A percentile compares a stretch with the other conserved stretches of the same genome.
phyloP scores from a whole-genome alignment of 1,139 yeast species.

The Nadsonia starkeyi-henricii region DNA sequence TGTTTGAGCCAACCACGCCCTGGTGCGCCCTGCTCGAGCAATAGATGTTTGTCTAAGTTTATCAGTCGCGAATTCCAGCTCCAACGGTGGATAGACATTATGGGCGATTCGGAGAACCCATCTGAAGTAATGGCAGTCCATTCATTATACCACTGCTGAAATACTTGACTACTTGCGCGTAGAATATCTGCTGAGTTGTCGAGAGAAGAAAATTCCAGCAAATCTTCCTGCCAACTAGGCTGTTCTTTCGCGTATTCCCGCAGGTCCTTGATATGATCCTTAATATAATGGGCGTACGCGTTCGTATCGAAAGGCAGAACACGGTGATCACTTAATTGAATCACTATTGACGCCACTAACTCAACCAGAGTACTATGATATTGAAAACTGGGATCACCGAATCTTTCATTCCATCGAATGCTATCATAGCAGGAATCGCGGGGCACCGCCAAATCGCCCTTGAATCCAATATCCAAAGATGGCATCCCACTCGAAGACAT shows the following conservation, averaged over 20 bases:
- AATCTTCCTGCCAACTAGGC: slow-evolving; percentile 7
- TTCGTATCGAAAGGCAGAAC: slow-evolving; percentile 55
- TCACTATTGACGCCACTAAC: slow-evolving; percentile 36
- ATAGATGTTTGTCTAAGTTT: slow-evolving; percentile 40
- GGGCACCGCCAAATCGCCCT: slow-evolving; percentile 29
- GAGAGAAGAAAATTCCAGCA: slow-evolving; percentile 13
- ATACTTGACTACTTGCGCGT: slow-evolving; percentile 16
- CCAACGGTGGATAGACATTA: slow-evolving; percentile 59
- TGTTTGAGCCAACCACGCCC: slow-evolving; percentile 58
- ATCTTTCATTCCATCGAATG: slow-evolving; percentile 38
- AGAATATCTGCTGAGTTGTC: slow-evolving; percentile 16
- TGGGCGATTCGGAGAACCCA: slow-evolving; percentile 42
- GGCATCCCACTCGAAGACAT: slow-evolving; percentile 56
- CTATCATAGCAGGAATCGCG: slow-evolving; percentile 53
- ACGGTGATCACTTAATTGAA: slow-evolving; percentile 59
- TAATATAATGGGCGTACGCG: slow-evolving; percentile 34
- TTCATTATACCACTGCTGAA: slow-evolving; percentile 34
- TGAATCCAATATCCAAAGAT: slow-evolving; percentile 42
- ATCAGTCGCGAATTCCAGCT: slow-evolving; percentile 62
- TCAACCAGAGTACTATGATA: slow-evolving; percentile 48
- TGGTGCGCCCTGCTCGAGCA: slow-evolving; percentile 35
- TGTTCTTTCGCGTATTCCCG: slow-evolving; percentile 26
- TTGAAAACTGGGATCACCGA: slow-evolving; percentile 42
- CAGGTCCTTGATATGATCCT: slow-evolving; percentile 35
- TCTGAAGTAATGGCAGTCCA: slow-evolving; percentile 34